Evolutionary conservation across 306 rosid genomes (phyloP), one percentile per base, ranked within the genome.

Genomic region (Lathyrus oleraceus): DNA sequence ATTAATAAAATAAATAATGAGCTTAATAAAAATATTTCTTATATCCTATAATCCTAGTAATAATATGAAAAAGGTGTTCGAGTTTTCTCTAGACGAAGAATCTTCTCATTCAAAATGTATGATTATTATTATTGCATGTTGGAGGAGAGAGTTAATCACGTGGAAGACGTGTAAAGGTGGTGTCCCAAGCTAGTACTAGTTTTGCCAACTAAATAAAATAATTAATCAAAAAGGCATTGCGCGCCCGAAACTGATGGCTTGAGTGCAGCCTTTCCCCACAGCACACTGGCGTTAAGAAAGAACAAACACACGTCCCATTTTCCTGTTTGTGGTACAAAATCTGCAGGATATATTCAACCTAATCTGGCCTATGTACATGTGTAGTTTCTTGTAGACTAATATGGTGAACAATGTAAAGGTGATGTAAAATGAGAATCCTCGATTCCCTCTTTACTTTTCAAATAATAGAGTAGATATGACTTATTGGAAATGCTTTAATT

Each of bases 121-220:
- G 72, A 17, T 49, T 49, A 88, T 88, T 81, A 76, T 25, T 25
- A 25, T n/a, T n/a, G n/a, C 85, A 20, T 62, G 71, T 74, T 77
- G 75, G 56, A 78, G 77, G 78, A 76, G 73, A 68, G 45, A 67
- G 71, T 85, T 65, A 84, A 80, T 86, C 85, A 86, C 86, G 57
- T 82, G 79, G 69, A 80, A 76, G 58, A 88, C 86, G 89, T 84
- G 89, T 81, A 86, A 86, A 86, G 88, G 69, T 69, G 67, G 39
- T 53, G 89, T 72, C 85, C 87, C 87, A 65, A 72, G 82, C 10
- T 38, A 72, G 6, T 76, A 74, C 2, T 72, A 79, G 78, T 79
- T 65, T 36, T 3, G 21, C 47, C 14, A 17, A 36, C 52, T 7
- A 27, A 57, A 14, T 13, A 74, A 69, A 78, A 67, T 19, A 19